These are phyloP conservation scores for Penicillium sp. DNA, from an alignment of 2,329 filamentous ascomycete species.

Conservation along the genomic window DNA sequence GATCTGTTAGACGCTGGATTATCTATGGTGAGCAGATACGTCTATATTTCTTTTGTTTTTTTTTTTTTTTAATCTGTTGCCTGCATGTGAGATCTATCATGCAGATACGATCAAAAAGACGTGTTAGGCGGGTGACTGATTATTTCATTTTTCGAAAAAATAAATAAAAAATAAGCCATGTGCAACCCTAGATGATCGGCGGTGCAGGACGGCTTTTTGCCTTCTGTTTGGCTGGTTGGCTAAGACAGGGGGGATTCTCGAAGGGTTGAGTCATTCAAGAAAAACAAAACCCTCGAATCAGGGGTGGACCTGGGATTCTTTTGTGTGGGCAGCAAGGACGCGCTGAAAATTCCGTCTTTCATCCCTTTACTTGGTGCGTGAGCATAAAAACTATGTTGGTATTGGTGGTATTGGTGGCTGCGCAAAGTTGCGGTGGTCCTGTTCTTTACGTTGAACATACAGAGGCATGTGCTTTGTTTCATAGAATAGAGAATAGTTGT, in stretches of 20 bases:
- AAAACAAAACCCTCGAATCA: slow-evolving; percentile 18
- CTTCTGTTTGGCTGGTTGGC: slow-evolving; percentile 14
- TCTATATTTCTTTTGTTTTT: not conserved
- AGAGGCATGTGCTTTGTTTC: not conserved
- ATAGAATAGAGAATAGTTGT: not conserved
- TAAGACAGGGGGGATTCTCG: slow-evolving; percentile 17
- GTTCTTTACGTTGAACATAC: slow-evolving; percentile 2
- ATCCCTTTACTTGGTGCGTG: slow-evolving; percentile 29
- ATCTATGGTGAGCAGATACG: slow-evolving; percentile 1
- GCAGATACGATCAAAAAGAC: slow-evolving; percentile 4
- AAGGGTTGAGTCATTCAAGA: slow-evolving; percentile 23
- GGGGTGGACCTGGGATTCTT: slow-evolving; percentile 20
- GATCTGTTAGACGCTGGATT: not conserved
- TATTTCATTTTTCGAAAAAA: not conserved
- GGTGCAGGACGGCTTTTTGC: slow-evolving; percentile 17
- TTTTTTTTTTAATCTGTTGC: not conserved
- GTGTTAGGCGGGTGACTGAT: not conserved
- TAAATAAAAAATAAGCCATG: slow-evolving; percentile 17
- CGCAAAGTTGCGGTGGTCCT: not conserved
- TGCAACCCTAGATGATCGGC: slow-evolving; percentile 27
- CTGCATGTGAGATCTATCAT: slow-evolving; percentile 14
- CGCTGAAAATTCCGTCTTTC: slow-evolving; percentile 11
- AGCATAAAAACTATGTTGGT: slow-evolving; percentile 16
- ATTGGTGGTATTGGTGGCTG: slow-evolving; percentile 12
- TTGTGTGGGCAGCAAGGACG: slow-evolving; percentile 22